Percentiles rank a stretch among this genome's conserved stretches.
Evolutionary conservation across 345 rosid species (phyloP).

Genomic region (Populus tremula): DNA sequence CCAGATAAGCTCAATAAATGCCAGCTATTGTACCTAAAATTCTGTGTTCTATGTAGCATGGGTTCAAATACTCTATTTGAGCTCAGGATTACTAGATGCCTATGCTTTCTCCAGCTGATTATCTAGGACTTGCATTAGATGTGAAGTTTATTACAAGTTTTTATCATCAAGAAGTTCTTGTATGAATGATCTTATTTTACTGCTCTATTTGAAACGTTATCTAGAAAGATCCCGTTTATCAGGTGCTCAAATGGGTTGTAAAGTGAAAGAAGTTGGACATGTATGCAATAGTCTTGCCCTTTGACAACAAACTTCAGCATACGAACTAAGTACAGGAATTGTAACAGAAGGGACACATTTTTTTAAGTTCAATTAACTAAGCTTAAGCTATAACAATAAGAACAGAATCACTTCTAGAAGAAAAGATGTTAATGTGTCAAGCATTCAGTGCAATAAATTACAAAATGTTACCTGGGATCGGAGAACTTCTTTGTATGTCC

Average conservation of each 20-base stretch:
- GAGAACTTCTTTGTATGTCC: constrained; percentile 96
- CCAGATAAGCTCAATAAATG: background rate
- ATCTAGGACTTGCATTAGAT: background rate
- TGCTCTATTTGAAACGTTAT: background rate
- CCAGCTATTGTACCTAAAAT: background rate
- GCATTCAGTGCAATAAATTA: background rate
- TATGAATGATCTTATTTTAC: background rate
- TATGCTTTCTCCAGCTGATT: constrained; percentile 1
- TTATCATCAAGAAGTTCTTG: background rate
- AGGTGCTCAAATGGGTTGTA: background rate
- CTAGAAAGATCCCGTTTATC: background rate
- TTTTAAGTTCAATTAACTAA: background rate
- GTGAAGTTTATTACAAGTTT: background rate
- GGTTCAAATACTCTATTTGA: background rate
- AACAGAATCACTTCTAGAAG: background rate
- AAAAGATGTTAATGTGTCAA: background rate
- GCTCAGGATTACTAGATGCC: background rate
- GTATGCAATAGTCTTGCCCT: background rate
- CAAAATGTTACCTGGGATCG: constrained; percentile 72
- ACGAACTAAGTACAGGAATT: background rate
- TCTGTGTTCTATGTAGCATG: background rate
- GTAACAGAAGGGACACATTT: background rate
- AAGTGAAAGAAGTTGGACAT: background rate
- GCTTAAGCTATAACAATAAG: background rate
- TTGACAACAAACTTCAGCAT: background rate